Percentiles rank a stretch among this genome's conserved stretches.
Evolutionary conservation across 2,329 filamentous ascomycete species (phyloP).

Genomic region (Aphanoascus verrucosus): DNA sequence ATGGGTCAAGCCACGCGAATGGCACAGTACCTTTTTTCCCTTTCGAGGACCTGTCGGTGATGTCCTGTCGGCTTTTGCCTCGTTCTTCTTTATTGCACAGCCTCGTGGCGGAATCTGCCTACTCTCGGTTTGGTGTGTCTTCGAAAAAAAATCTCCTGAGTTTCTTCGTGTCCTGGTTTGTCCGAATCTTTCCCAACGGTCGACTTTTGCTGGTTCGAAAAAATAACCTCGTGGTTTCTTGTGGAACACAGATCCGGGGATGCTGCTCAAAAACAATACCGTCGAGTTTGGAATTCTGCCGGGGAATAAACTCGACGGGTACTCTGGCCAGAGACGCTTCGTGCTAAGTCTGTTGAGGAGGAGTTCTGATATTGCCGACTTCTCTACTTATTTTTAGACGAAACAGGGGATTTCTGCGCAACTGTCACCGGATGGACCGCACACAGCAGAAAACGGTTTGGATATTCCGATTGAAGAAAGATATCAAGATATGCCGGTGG

Average conservation of each 20-base stretch:
- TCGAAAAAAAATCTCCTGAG: neutral
- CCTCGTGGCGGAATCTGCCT: neutral
- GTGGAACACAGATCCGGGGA: neutral
- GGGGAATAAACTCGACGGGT: neutral
- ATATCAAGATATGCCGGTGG: constrained; percentile 1
- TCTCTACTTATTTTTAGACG: constrained; percentile 1
- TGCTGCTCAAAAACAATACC: neutral
- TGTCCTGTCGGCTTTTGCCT: neutral
- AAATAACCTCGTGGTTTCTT: neutral
- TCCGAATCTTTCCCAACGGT: neutral
- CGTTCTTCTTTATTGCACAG: neutral
- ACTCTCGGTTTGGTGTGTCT: neutral
- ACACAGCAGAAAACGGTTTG: neutral
- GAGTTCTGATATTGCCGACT: too few relatives aligned
- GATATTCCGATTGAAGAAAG: neutral
- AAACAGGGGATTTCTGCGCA: neutral
- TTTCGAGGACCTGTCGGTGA: neutral
- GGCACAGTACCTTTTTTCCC: constrained; percentile 4
- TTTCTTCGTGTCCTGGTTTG: neutral
- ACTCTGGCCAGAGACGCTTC: neutral
- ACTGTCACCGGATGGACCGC: neutral
- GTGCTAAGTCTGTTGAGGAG: neutral
- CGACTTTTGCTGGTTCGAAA: neutral
- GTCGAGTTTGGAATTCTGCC: neutral
- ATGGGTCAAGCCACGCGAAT: neutral